Percentiles rank a stretch among this genome's conserved stretches.
Evolutionary conservation across 306 rosid genomes (phyloP).

Genomic region (Acacia melanoxylon): DNA sequence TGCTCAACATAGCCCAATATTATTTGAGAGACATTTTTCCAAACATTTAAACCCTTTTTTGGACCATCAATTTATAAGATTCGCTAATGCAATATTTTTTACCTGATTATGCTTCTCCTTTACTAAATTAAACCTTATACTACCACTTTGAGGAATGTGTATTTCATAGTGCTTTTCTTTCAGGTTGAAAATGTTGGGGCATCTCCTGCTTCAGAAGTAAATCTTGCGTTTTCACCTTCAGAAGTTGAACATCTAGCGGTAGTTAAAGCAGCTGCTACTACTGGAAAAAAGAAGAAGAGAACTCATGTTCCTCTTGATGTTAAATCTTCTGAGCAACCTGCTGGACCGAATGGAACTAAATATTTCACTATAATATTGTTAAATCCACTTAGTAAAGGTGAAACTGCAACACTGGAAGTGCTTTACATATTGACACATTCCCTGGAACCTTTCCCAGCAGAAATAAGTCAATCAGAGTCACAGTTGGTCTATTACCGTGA

Average conservation of each 20-base stretch:
- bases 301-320: slow-evolving; percentile 77
- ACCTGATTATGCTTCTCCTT: not conserved
- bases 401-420: slow-evolving; percentile 75
- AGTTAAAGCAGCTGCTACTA: slow-evolving; percentile 66
- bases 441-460: slow-evolving; percentile 89
- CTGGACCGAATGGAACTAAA: slow-evolving; percentile 87
- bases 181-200: slow-evolving; percentile 83
- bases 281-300: slow-evolving; percentile 81
- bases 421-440: slow-evolving; percentile 76
- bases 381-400: slow-evolving; percentile 60
- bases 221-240: slow-evolving; percentile 79
- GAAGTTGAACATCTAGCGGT: slow-evolving; percentile 71
- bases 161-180: slow-evolving; percentile 38
- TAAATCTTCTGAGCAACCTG: slow-evolving; percentile 61
- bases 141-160: slow-evolving; percentile 3
- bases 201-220: slow-evolving; percentile 71
- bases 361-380: slow-evolving; percentile 62
- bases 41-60: not conserved
- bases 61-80: not conserved
- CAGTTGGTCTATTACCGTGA: slow-evolving; percentile 91
- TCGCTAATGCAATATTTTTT: not conserved
- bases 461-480: slow-evolving; percentile 88
- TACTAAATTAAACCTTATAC: slow-evolving; percentile 2
- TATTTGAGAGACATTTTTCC: slow-evolving; percentile 3
- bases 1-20: slow-evolving; percentile 3